These are phyloP conservation scores for Tricholoma terreum DNA, from an alignment of 768 basidiomycete genomes.

Conservation along the genomic window DNA sequence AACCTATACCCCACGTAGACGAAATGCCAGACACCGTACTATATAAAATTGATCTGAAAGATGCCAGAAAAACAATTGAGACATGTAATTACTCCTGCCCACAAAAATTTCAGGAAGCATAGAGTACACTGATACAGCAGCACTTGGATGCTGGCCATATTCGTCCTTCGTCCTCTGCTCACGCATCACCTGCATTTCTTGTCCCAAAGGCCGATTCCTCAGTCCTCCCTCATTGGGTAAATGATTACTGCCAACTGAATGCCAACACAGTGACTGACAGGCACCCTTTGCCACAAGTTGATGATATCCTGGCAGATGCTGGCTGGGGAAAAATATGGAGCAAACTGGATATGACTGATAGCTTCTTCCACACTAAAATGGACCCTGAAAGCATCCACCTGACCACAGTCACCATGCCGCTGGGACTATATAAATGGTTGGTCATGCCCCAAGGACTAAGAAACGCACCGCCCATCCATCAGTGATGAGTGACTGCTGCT, in stretches of 20 bases:
- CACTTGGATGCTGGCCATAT: too few relatives aligned
- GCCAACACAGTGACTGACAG: too few relatives aligned
- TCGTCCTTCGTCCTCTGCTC: too few relatives aligned
- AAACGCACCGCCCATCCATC: neutral
- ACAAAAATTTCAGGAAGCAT: neutral
- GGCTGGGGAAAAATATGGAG: neutral
- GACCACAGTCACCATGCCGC: neutral
- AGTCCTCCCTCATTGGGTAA: too few relatives aligned
- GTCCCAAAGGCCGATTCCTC: too few relatives aligned
- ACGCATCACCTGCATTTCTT: too few relatives aligned
- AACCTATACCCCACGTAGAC: too few relatives aligned
- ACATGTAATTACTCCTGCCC: neutral
- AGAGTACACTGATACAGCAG: too few relatives aligned
- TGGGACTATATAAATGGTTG: neutral
- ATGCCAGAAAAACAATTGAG: too few relatives aligned
- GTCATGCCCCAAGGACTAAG: neutral
- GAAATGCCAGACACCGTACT: too few relatives aligned
- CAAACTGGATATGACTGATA: neutral
- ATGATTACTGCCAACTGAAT: too few relatives aligned
- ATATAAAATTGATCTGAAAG: too few relatives aligned
- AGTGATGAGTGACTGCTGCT: neutral
- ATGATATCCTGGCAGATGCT: neutral
- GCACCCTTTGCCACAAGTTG: neutral
- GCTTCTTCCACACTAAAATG: neutral
- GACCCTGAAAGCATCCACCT: neutral